Percentiles rank a stretch among this genome's conserved stretches.
These are phyloP conservation scores for Alliaria petiolata DNA, from an alignment of 345 rosid species.

Conservation along the genomic window DNA sequence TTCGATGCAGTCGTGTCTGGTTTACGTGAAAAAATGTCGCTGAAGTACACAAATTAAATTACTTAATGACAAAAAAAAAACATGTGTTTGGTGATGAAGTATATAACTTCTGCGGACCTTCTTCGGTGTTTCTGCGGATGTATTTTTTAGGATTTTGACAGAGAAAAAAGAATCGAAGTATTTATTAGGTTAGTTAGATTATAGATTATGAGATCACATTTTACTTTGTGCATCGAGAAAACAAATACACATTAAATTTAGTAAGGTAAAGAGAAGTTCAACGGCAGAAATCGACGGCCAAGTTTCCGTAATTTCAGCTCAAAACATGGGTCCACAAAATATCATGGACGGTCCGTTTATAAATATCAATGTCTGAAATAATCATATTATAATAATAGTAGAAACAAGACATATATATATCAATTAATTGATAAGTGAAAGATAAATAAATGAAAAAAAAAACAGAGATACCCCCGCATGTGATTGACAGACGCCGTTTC, in stretches of 20 bases:
- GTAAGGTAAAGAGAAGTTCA: constrained; percentile 24
- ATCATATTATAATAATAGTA: constrained; percentile 7
- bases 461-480: constrained; percentile 24
- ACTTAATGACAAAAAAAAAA: neutral
- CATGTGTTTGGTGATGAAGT: constrained; percentile 19
- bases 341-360: constrained; percentile 30
- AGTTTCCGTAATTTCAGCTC: constrained; percentile 36
- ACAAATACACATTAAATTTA: constrained; percentile 13
- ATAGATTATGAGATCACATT: neutral
- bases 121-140: constrained; percentile 6
- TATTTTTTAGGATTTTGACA: neutral
- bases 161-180: neutral
- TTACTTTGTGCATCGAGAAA: constrained; percentile 16
- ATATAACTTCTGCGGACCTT: neutral
- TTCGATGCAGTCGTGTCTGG: constrained; percentile 22
- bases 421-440: neutral
- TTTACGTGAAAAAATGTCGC: constrained; percentile 21
- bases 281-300: constrained; percentile 33
- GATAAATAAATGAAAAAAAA: neutral
- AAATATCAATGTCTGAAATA: neutral
- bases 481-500: constrained; percentile 30
- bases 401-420: neutral
- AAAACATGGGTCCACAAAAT: constrained; percentile 30
- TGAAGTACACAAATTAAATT: constrained; percentile 3
- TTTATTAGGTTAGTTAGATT: constrained; percentile 21